Conservation (phyloP, 1,139 yeast genomes). For the Geotrichum aggregatum region DNA sequence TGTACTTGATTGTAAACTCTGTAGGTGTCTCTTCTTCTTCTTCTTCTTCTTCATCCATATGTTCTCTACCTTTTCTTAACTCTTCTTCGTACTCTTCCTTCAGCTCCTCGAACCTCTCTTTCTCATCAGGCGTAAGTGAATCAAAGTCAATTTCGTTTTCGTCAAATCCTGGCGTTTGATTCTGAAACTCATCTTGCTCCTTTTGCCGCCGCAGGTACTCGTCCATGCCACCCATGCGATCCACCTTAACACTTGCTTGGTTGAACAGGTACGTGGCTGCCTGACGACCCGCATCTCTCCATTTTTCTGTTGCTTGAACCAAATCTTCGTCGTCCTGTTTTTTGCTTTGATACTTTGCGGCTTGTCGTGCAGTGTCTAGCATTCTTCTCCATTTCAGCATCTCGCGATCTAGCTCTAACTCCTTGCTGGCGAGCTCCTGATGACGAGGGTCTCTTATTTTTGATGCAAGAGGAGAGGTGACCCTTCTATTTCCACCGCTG, state of each 20-base stretch:
- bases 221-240: constrained; percentile 46
- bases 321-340: constrained; percentile 27
- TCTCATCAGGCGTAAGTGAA: constrained; percentile 35
- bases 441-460: constrained; percentile 11
- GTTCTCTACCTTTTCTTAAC: constrained; percentile 28
- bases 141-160: constrained; percentile 37
- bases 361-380: constrained; percentile 34
- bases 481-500: constrained; percentile 10
- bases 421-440: constrained; percentile 23
- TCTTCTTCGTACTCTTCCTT: constrained; percentile 32
- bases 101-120: constrained; percentile 26
- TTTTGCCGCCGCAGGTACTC: constrained; percentile 39
- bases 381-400: constrained; percentile 32
- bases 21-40: constrained; percentile 31
- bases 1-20: constrained; percentile 45
- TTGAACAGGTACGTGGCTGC: constrained; percentile 45
- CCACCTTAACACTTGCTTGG: constrained; percentile 42
- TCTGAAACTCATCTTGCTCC: constrained; percentile 32
- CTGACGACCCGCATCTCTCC: constrained; percentile 45
- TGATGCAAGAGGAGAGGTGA: constrained; percentile 23
- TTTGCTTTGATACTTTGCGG: constrained; percentile 34
- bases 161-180: constrained; percentile 20
- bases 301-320: constrained; percentile 39
- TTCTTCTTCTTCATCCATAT: constrained; percentile 23
- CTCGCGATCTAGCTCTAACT: constrained; percentile 31